phyloP scores from a whole-genome alignment of 2,329 filamentous ascomycete species.

The Sclerotinia minor region DNA sequence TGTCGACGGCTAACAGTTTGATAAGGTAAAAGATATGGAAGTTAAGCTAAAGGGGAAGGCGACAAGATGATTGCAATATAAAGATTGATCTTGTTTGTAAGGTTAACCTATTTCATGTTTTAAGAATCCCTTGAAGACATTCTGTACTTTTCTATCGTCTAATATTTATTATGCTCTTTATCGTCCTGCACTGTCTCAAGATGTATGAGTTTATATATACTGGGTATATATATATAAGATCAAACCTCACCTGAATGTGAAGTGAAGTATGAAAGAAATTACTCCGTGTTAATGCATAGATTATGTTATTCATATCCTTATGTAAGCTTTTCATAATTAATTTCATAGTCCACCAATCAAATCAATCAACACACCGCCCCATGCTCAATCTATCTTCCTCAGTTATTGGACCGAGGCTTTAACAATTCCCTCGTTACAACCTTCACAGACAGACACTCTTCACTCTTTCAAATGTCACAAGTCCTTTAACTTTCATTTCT shows the following conservation, averaged over 20 bases:
- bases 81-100: constrained; percentile 6
- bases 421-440: constrained; percentile 2
- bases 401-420: constrained; percentile 17
- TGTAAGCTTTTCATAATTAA: neutral
- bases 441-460: constrained; percentile 15
- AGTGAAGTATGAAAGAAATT: neutral
- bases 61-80: neutral
- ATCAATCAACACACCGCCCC: constrained; percentile 20
- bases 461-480: constrained; percentile 21
- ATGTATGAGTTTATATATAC: neutral
- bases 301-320: neutral
- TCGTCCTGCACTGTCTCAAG: neutral
- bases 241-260: neutral
- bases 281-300: neutral
- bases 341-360: neutral
- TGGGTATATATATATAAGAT: too few species aligned
- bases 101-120: constrained; percentile 7
- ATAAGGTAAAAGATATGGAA: neutral
- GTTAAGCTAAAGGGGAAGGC: constrained; percentile 6
- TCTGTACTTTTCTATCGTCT: neutral
- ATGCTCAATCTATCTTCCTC: neutral
- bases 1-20: too few species aligned
- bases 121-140: neutral
- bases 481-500: constrained; percentile 18
- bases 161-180: neutral